phyloP scores from a whole-genome alignment of 257 asterid species.

The Solanum virginianum region DNA sequence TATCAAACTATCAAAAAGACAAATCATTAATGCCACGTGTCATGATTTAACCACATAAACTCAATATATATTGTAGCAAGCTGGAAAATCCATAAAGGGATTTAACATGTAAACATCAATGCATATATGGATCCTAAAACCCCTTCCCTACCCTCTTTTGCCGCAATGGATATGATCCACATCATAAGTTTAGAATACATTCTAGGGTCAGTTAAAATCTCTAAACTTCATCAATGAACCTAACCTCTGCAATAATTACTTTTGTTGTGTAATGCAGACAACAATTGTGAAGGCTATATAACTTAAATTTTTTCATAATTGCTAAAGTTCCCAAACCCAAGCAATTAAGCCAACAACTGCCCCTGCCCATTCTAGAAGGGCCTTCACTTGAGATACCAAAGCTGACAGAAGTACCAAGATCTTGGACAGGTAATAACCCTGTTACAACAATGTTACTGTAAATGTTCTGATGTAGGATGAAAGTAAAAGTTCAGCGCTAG shows the following conservation, averaged over 20 bases:
- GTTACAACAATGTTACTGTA: background rate
- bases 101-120: background rate
- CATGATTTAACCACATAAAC: background rate
- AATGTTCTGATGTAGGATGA: background rate
- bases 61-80: background rate
- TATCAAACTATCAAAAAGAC: background rate
- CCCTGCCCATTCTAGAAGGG: background rate
- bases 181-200: background rate
- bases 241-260: background rate
- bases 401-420: background rate
- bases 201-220: background rate
- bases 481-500: background rate
- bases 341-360: background rate
- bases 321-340: background rate
- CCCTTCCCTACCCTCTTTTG: background rate
- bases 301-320: background rate
- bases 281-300: background rate
- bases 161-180: background rate
- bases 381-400: background rate
- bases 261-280: background rate
- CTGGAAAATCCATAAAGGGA: background rate
- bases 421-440: background rate
- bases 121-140: background rate
- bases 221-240: background rate
- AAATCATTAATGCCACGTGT: background rate